These are phyloP conservation scores for Daldinia grandis DNA, from an alignment of 495 filamentous ascomycete genomes.

Conservation along the genomic window DNA sequence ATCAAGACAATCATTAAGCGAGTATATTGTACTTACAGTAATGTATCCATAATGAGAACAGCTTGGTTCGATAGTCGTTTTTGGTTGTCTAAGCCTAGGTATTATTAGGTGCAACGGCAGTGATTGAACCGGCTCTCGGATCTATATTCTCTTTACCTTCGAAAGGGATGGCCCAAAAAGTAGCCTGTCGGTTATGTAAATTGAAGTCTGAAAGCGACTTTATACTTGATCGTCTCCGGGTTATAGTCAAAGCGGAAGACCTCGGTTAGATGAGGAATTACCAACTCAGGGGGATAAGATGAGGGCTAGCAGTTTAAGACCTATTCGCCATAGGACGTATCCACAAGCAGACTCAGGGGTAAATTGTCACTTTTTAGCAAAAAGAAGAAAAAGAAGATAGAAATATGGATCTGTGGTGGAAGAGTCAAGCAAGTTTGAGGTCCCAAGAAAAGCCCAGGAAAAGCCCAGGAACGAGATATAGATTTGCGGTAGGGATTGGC, in stretches of 20 bases:
- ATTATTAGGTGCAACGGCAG: constrained; percentile 5
- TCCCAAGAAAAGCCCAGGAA: background rate
- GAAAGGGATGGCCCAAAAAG: background rate
- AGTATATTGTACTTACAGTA: constrained; percentile 68
- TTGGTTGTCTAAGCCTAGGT: constrained; percentile 12
- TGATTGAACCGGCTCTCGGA: background rate
- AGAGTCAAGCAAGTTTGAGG: background rate
- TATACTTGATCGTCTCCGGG: background rate
- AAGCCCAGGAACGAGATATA: background rate
- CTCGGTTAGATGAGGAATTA: constrained; percentile 4
- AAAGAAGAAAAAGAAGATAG: too few relatives aligned
- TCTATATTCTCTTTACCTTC: background rate
- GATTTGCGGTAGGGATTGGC: constrained; percentile 6
- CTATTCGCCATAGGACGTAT: background rate
- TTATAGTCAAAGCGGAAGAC: constrained; percentile 1
- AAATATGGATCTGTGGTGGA: too few relatives aligned
- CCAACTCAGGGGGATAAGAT: background rate
- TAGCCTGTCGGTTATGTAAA: background rate
- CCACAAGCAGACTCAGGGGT: constrained; percentile 1
- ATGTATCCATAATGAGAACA: constrained; percentile 70
- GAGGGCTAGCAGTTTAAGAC: background rate
- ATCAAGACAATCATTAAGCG: constrained; percentile 27
- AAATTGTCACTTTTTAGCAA: constrained; percentile 8
- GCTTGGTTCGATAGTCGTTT: constrained; percentile 13
- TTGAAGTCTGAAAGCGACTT: background rate